Base-by-base conservation (phyloP, 2,329 filamentous ascomycete species). In the Clonostachys rhizophaga region DNA sequence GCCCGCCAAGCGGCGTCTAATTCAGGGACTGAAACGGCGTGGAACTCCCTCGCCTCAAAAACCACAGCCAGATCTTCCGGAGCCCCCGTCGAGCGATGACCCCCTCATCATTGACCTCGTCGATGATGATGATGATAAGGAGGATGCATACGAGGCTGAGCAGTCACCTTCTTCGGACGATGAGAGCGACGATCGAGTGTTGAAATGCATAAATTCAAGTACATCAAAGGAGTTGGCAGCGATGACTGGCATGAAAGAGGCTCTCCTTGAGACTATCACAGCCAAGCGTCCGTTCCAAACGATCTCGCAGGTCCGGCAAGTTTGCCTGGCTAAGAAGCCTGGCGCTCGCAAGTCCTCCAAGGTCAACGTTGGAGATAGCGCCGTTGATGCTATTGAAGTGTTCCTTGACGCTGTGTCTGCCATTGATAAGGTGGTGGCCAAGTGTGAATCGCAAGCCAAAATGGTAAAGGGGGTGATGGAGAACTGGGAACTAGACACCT, bases 191-290 rank as follows among this genome's bases (percentile, higher is more conserved):
- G 63, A 66, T 43, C 62, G 65, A 43, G 79, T 96, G 7, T 71
- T 97, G 30, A 77, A 83, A 8, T 95, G 91, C 58, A 84, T 99
- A 65, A 97, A 97, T 59, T 82, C 76, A 1, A 94, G 89, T 62
- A 81, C 83, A 6, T 70, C 81, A 10, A 79, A 85, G 35, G 89
- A 92, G 48, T 78, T 99, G 40, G 81, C 87, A 2, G 91, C 95
- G 55, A 84, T 96, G 50, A 89, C 89, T 1, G 84, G 84, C 34
- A 83, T 87, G 50, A 84, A 86, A 35, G 78, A 86, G 54, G 80
- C 84, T 6, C 76, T 84, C 42, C 84, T 91, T 2, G 75, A 84
- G 40, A 67, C 81, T 13, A 77, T 97, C 47, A 70, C 95, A 11
- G 78, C 81, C 2, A 78, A 87, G 51, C 83, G 89, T 10, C 92